Percentiles rank a stretch among this genome's conserved stretches.
Evolutionary conservation across 257 asterid genomes (phyloP).

Genomic region (Przewalskia tangutica): DNA sequence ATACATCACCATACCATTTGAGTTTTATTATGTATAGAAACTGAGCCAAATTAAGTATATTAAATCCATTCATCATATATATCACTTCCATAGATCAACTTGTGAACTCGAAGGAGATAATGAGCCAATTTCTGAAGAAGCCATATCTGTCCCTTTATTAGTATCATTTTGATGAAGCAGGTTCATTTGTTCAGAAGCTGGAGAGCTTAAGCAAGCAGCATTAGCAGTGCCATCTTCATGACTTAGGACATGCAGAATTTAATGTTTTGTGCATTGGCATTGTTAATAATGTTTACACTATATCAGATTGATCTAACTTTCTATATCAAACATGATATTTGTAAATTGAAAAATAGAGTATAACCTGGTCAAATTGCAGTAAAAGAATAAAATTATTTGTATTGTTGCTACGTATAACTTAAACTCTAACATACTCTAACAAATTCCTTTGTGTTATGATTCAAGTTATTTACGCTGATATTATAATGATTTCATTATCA

Average conservation of each 20-base stretch:
- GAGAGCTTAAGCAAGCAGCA: not conserved
- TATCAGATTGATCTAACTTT: not conserved
- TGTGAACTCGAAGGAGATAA: conserved; percentile 24
- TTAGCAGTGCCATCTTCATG: conserved; percentile 14
- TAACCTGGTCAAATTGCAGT: not conserved
- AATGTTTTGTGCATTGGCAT: not conserved
- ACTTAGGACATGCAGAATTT: not conserved
- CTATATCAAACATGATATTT: no score
- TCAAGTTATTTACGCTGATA: no score
- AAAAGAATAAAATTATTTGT: not conserved
- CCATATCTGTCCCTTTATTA: conserved; percentile 17
- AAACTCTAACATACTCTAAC: no score
- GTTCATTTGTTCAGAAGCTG: conserved; percentile 12
- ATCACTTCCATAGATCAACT: conserved; percentile 40
- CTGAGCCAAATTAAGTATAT: not conserved
- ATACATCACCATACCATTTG: not conserved
- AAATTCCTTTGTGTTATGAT: no score
- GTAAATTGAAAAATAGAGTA: not conserved
- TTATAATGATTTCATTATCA: no score
- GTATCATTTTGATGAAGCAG: conserved; percentile 13
- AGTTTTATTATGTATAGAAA: conserved; percentile 29
- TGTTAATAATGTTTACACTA: no score
- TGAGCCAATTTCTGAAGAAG: conserved; percentile 22
- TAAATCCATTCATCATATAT: not conserved
- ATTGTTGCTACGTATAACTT: no score